Base-by-base conservation (phyloP, 2,329 filamentous ascomycete species). In the Colletotrichum somersetense region DNA sequence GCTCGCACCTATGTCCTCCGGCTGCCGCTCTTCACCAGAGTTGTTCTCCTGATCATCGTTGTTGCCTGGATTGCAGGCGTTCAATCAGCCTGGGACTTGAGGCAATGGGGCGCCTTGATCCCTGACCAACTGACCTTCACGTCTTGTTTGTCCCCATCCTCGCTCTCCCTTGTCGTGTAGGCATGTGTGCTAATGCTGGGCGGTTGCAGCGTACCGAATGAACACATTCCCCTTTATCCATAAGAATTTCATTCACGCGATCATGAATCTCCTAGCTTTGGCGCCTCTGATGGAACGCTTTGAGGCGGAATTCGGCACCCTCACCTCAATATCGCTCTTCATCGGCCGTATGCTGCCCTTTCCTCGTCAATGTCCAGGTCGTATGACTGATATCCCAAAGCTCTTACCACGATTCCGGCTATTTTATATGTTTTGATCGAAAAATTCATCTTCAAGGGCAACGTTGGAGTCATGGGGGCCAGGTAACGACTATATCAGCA, bases 181-280 rank as follows among this genome's bases (percentile, higher is more conserved):
- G 23, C 59, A 38, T 30, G 8, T n/a, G 7, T 58, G 3, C 70
- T 72, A 16, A 72, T 26, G 7, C 7, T 23, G 18, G n/a, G 46
- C 16, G 5, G 46, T 20, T 62, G 64, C 80, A 97, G 95, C 97
- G 85, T 96, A 98, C 82, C 91, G 96, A 73, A 88, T 97, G 46
- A 98, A 97, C 80, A 97, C 96, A 0, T 99, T 94, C 79, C 94
- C 95, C 0, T 85, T 99, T 68, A 91, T 98, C 72, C 96, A 99
- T 80, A 82, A 90, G 56, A 92, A 92, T 77, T 88, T 97, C 80
- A 85, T 97, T 76, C 96, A 98, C 82, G 88, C 92, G 73, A 78
- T 95, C 65, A 84, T 97, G 79, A 97, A 98, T 82, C 81, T 94
- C 33, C 64, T 97, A 74, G 93, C 94, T 30, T 81, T 98, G 74